A percentile compares a stretch with the other conserved stretches of the same genome.
Conservation (phyloP, 2,329 filamentous ascomycete species). For the Talaromyces sp. region DNA sequence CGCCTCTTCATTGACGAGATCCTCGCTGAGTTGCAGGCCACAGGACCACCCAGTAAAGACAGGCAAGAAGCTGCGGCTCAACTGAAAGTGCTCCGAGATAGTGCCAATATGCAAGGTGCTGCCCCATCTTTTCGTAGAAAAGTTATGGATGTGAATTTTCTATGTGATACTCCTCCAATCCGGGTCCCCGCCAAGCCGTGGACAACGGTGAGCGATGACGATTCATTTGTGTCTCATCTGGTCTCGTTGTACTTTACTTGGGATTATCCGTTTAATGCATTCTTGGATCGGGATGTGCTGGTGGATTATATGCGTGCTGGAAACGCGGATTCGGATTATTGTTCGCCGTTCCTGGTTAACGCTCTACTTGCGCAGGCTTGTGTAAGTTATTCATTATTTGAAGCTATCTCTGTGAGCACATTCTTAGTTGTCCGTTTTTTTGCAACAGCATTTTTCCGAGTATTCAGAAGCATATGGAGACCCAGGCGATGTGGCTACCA, state of each 20-base stretch:
- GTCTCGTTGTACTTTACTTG: constrained; percentile 92
- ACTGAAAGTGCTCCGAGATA: constrained; percentile 24
- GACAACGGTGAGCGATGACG: constrained; percentile 75
- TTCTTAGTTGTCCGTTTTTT: not conserved
- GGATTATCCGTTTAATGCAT: constrained; percentile 80
- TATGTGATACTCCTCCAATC: constrained; percentile 32
- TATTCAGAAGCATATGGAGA: constrained; percentile 35
- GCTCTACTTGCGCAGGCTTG: constrained; percentile 66
- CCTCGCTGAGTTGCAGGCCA: constrained; percentile 17
- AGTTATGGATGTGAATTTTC: constrained; percentile 39
- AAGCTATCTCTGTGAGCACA: too few relatives aligned
- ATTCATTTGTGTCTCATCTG: constrained; percentile 70
- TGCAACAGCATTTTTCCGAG: constrained; percentile 32
- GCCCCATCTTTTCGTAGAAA: constrained; percentile 30
- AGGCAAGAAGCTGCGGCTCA: constrained; percentile 18
- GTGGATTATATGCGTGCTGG: constrained; percentile 47
- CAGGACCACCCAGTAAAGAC: constrained; percentile 10
- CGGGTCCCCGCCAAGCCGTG: constrained; percentile 52
- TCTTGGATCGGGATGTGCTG: constrained; percentile 76
- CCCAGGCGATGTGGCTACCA: constrained; percentile 32
- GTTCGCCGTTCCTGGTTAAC: constrained; percentile 83
- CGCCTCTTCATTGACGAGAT: constrained; percentile 29
- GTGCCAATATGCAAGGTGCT: constrained; percentile 27
- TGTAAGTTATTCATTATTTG: constrained; percentile 20
- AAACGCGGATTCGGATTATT: constrained; percentile 60